A percentile compares a stretch with the other conserved stretches of the same genome.
Conservation (phyloP, 177 flowering plant species). For the Vitis hybrid region DNA sequence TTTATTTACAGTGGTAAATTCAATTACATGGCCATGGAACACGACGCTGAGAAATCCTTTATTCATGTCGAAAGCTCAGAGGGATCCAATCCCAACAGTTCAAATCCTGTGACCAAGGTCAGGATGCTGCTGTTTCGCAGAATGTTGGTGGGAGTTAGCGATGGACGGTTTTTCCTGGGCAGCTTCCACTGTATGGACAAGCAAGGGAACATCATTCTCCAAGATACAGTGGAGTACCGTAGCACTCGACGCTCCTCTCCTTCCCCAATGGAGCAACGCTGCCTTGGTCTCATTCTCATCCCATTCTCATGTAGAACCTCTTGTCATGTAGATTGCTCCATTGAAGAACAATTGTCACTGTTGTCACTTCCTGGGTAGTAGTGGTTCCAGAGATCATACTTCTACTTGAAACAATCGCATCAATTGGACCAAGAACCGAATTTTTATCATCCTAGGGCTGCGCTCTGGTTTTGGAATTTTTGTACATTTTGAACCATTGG, state of each 20-base stretch:
- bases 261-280: conserved; percentile 83
- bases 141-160: conserved; percentile 84
- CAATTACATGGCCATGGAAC: conserved; percentile 22
- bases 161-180: conserved; percentile 86
- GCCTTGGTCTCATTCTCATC: conserved; percentile 87
- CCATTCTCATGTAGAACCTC: conserved; percentile 76
- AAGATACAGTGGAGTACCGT: conserved; percentile 87
- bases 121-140: conserved; percentile 57
- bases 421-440: no score
- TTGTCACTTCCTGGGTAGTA: conserved; percentile 33
- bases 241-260: conserved; percentile 63
- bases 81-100: conserved; percentile 14
- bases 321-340: conserved; percentile 74
- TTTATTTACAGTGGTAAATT: background rate
- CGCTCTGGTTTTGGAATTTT: no score
- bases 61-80: conserved; percentile 20
- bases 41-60: conserved; percentile 11
- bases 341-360: conserved; percentile 68
- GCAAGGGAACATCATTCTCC: conserved; percentile 94
- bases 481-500: no score
- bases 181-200: conserved; percentile 87
- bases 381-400: no score
- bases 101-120: conserved; percentile 38
- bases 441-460: no score
- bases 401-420: no score